Conservation (phyloP, 2,329 filamentous ascomycete species). For the Fusarium fujikuroi region DNA sequence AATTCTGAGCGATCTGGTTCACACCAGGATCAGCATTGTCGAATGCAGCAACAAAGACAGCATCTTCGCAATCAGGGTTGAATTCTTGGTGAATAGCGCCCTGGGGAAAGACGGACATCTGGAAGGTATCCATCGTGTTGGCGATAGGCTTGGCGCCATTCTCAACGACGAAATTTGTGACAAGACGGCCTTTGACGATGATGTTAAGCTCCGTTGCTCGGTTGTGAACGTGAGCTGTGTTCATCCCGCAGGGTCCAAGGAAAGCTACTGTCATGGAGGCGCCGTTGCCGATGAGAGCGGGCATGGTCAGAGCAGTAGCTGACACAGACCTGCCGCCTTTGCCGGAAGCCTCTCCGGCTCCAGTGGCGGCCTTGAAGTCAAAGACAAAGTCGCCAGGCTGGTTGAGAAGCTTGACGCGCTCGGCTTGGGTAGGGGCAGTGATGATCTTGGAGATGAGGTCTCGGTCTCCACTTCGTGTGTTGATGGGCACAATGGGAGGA, state of each 20-base stretch:
- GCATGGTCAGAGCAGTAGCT: constrained; percentile 17
- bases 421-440: constrained; percentile 45
- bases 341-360: background rate
- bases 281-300: constrained; percentile 17
- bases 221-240: constrained; percentile 17
- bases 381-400: constrained; percentile 13
- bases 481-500: constrained; percentile 19
- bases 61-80: constrained; percentile 61
- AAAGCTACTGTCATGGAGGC: constrained; percentile 20
- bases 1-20: constrained; percentile 55
- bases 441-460: constrained; percentile 46
- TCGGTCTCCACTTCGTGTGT: constrained; percentile 29
- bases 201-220: constrained; percentile 14
- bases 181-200: constrained; percentile 15
- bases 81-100: constrained; percentile 62
- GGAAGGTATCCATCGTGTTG: constrained; percentile 52
- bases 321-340: constrained; percentile 9
- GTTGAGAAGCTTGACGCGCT: constrained; percentile 46
- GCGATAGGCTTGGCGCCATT: constrained; percentile 44
- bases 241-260: constrained; percentile 16
- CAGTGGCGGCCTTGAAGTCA: constrained; percentile 4
- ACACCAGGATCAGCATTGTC: constrained; percentile 58
- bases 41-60: constrained; percentile 62
- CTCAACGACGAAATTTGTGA: constrained; percentile 8
- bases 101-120: constrained; percentile 62